phyloP scores from a whole-genome alignment of 768 basidiomycete genomes.

The Panellus pusillus region DNA sequence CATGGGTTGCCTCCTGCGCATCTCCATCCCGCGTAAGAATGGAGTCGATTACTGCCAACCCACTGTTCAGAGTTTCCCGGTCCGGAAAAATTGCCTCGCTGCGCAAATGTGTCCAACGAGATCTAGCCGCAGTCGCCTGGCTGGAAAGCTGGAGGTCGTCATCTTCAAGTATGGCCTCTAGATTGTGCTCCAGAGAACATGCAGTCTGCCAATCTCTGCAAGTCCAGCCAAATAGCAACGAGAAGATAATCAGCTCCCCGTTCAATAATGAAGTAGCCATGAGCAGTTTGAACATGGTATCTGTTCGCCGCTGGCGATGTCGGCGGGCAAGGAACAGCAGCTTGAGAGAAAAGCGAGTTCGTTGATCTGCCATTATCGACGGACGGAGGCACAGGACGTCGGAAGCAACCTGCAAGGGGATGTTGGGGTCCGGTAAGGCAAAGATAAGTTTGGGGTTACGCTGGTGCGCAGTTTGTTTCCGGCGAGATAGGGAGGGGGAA shows the following conservation, averaged over 20 bases:
- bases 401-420: constrained; percentile 21
- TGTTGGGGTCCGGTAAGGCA: constrained; percentile 12
- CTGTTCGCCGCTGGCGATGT: constrained; percentile 53
- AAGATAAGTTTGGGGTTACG: constrained; percentile 8
- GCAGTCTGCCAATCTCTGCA: constrained; percentile 62
- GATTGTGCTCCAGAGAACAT: constrained; percentile 28
- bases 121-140: constrained; percentile 9
- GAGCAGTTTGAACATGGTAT: constrained; percentile 60
- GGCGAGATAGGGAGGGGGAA: neutral
- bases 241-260: constrained; percentile 77
- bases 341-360: constrained; percentile 50
- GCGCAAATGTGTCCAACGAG: constrained; percentile 17
- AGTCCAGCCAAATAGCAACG: constrained; percentile 64
- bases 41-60: constrained; percentile 35
- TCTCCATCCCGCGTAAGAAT: constrained; percentile 30
- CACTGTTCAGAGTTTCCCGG: constrained; percentile 22
- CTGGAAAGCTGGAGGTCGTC: constrained; percentile 11
- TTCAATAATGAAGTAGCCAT: constrained; percentile 69
- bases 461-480: constrained; percentile 18
- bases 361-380: constrained; percentile 36
- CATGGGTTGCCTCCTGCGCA: constrained; percentile 19
- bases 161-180: constrained; percentile 19
- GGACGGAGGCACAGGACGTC: constrained; percentile 32
- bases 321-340: constrained; percentile 55
- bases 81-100: constrained; percentile 18